These are phyloP conservation scores for Colletotrichum lupini DNA, from an alignment of 2,329 filamentous ascomycete species.

Conservation along the genomic window DNA sequence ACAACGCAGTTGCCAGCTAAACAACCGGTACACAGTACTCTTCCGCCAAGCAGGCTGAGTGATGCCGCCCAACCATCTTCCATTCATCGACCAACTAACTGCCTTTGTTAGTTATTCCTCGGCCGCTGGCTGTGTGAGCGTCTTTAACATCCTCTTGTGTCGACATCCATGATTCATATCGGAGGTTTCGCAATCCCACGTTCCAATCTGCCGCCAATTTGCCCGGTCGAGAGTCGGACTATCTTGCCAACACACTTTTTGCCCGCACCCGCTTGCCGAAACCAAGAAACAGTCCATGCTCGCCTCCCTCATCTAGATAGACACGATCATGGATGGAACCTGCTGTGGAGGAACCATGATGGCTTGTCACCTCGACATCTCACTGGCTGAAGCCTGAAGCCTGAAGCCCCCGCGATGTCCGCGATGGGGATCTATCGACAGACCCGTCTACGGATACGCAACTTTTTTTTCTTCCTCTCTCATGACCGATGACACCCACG, in stretches of 20 bases:
- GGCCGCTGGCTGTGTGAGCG: constrained; percentile 17
- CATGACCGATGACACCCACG: background rate
- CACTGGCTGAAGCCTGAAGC: background rate
- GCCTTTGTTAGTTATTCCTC: constrained; percentile 2
- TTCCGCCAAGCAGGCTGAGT: background rate
- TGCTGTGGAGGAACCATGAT: constrained; percentile 6
- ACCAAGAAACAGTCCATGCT: constrained; percentile 1
- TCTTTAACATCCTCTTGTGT: constrained; percentile 1
- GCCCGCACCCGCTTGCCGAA: background rate
- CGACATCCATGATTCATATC: constrained; percentile 25
- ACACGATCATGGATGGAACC: constrained; percentile 3
- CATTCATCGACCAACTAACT: background rate
- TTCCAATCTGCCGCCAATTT: constrained; percentile 24
- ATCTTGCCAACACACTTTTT: background rate
- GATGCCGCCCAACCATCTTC: constrained; percentile 13
- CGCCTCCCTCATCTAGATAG: background rate
- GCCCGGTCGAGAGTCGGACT: background rate
- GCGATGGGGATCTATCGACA: constrained; percentile 8
- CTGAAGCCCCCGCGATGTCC: background rate
- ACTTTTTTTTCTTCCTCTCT: background rate
- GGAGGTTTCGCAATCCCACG: constrained; percentile 29
- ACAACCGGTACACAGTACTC: background rate
- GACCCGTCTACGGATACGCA: constrained; percentile 5
- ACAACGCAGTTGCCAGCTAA: too few relatives aligned
- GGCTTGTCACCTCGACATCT: background rate